Evolutionary conservation across 2,329 filamentous ascomycete genomes (phyloP).

Genomic region (Xylaria sp.): DNA sequence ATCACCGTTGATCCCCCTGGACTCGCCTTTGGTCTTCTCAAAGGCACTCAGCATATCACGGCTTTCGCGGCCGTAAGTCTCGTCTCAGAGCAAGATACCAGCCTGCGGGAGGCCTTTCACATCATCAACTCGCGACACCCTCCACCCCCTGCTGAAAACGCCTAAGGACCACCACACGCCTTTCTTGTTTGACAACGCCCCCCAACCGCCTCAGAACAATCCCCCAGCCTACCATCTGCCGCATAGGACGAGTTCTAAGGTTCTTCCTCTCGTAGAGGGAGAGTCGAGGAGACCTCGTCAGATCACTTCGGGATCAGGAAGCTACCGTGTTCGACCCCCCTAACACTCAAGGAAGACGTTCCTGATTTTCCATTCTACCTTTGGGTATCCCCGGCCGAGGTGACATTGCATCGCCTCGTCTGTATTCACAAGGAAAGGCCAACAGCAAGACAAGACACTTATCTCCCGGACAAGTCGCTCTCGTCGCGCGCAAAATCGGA

Average conservation of each 20-base stretch:
- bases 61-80: constrained; percentile 57
- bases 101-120: constrained; percentile 57
- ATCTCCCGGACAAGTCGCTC: constrained; percentile 15
- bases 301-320: constrained; percentile 83
- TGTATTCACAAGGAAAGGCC: constrained; percentile 12
- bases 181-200: constrained; percentile 44
- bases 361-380: constrained; percentile 20
- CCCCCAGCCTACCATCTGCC: constrained; percentile 80
- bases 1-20: constrained; percentile 12
- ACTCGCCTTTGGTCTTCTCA: constrained; percentile 62
- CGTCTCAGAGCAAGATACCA: constrained; percentile 66
- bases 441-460: constrained; percentile 18
- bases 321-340: constrained; percentile 92
- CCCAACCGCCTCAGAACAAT: constrained; percentile 47
- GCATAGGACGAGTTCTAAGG: constrained; percentile 97
- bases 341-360: constrained; percentile 54
- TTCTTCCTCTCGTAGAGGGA: constrained; percentile 99
- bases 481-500: constrained; percentile 30
- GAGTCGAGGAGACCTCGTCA: constrained; percentile 99
- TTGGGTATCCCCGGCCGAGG: constrained; percentile 10
- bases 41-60: constrained; percentile 57
- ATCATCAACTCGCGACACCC: constrained; percentile 62
- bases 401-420: neutral
- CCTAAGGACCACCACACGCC: constrained; percentile 45
- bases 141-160: constrained; percentile 46